Conservation (phyloP, 306 rosid genomes). For the Corylus heterophylla region DNA sequence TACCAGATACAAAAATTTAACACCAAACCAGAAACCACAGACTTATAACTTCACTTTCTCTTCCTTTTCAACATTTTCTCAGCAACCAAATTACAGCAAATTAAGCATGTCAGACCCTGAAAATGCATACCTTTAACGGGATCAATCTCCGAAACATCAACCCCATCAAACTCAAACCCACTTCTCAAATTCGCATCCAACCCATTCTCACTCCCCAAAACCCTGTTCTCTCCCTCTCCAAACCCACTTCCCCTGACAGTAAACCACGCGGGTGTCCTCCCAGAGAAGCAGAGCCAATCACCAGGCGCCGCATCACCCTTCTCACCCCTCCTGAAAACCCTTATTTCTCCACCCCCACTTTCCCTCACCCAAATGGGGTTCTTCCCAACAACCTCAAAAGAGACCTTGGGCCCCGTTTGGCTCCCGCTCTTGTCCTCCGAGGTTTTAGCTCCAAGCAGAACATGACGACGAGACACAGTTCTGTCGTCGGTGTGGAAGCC, state of each 20-base stretch:
- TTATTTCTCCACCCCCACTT: constrained; percentile 27
- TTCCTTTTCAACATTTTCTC: not conserved
- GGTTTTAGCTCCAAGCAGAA: constrained; percentile 35
- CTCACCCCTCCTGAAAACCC: constrained; percentile 52
- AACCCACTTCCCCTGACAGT: constrained; percentile 32
- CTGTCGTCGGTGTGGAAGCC: constrained; percentile 55
- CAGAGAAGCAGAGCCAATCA: constrained; percentile 70
- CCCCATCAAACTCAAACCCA: constrained; percentile 34
- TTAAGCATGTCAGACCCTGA: not conserved
- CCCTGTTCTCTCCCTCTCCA: constrained; percentile 20
- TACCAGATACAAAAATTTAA: not conserved
- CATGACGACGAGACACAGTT: constrained; percentile 70
- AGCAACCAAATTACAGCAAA: not conserved
- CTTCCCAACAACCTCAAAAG: constrained; percentile 67
- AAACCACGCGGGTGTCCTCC: constrained; percentile 57
- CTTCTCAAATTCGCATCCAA: constrained; percentile 23
- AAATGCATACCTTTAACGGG: constrained; percentile 65
- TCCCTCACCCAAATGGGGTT: constrained; percentile 78
- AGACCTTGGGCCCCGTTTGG: constrained; percentile 45
- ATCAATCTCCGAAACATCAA: constrained; percentile 61
- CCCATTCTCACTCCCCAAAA: constrained; percentile 19
- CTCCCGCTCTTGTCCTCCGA: constrained; percentile 7
- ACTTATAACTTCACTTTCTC: not conserved
- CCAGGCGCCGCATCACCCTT: constrained; percentile 61
- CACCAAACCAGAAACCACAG: not conserved